Conservation (phyloP, 805 yeast species). For the Diddensiella transvaalensis region DNA sequence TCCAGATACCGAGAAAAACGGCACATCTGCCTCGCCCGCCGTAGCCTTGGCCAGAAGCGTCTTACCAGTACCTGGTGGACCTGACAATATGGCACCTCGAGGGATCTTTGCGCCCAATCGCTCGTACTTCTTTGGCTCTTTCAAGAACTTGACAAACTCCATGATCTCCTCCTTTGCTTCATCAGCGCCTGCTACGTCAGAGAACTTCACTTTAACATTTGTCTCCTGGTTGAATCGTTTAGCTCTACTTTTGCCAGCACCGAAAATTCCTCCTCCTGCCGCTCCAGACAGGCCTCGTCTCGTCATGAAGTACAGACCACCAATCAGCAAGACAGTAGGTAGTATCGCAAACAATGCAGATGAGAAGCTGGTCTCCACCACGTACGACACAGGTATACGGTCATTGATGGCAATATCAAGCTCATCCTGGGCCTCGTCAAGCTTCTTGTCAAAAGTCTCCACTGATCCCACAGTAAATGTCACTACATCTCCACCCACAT, state of each 20-base stretch:
- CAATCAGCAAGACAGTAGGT: slow-evolving; percentile 87
- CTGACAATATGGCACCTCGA: slow-evolving; percentile 94
- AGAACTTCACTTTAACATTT: slow-evolving; percentile 81
- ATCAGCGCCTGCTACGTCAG: slow-evolving; percentile 95
- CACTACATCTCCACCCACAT: slow-evolving; percentile 43
- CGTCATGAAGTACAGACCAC: slow-evolving; percentile 81
- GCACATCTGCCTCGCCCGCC: slow-evolving; percentile 99
- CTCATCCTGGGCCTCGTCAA: slow-evolving; percentile 72
- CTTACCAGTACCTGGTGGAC: slow-evolving; percentile 99
- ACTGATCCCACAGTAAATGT: slow-evolving; percentile 84
- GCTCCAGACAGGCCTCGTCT: slow-evolving; percentile 56
- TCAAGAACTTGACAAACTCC: slow-evolving; percentile 94
- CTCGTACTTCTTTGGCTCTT: slow-evolving; percentile 87
- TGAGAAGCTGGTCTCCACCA: slow-evolving; percentile 63
- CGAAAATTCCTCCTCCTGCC: slow-evolving; percentile 79
- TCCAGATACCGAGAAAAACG: slow-evolving; percentile 93
- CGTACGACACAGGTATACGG: slow-evolving; percentile 78
- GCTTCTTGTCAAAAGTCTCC: slow-evolving; percentile 77
- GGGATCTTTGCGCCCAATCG: slow-evolving; percentile 95
- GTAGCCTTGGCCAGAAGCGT: slow-evolving; percentile 96
- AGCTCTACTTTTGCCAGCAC: slow-evolving; percentile 88
- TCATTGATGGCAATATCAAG: slow-evolving; percentile 56
- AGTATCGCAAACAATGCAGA: slow-evolving; percentile 66
- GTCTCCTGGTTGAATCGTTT: slow-evolving; percentile 88
- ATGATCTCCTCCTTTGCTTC: slow-evolving; percentile 97